Evolutionary conservation across 768 basidiomycete species (phyloP), one percentile per base, ranked within the genome.

Genomic region (Gymnopilus dilepis): DNA sequence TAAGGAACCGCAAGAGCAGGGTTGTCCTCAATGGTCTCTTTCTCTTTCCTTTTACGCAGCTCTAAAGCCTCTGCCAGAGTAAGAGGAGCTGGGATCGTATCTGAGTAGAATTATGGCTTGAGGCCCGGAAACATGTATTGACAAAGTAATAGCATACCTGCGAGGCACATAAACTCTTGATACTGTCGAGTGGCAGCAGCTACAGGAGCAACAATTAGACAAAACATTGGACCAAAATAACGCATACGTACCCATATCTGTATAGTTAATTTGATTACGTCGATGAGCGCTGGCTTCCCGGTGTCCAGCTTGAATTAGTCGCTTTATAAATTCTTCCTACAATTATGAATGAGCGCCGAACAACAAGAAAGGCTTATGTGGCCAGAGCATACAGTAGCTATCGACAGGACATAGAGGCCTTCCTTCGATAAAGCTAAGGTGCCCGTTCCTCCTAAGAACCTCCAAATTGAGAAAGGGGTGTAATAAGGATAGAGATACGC

Each of bases 321-420:
- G 83, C 73, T 91, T 91, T 58, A 95, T 84, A 71, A 94, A 95
- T 69, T 94, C 91, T 76, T 95, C 93, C 94, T 95, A n/a, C n/a
- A n/a, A n/a, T 69, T 47, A 56, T 51, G 55, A 21, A 65, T 40
- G 56, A 61, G 54, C 43, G 64, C 26, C 48, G 60, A 51, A 59
- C 47, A 30, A 43, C 31, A 40, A 33, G 38, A 47, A 43, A 33
- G 45, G 15, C 54, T 24, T 21, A 13, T n/a, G n/a, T n/a, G 37
- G 47, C 50, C 59, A 42, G 54, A 47, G 69, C 80, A 50, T 69
- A 94, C 94, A 38, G 93, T 89, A 50, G 92, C 92, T 61, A 90
- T 76, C 9, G 91, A 88, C 22, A 95, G 74, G 59, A 93, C 73
- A 67, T 89, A 94, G 6, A 88, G 74, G 1, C 87, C 91, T 70